Percentiles rank a stretch among this genome's conserved stretches.
These are phyloP conservation scores for Phytophthora chlamydospora DNA, from an alignment of 352 stramenopile species.

Conservation along the genomic window DNA sequence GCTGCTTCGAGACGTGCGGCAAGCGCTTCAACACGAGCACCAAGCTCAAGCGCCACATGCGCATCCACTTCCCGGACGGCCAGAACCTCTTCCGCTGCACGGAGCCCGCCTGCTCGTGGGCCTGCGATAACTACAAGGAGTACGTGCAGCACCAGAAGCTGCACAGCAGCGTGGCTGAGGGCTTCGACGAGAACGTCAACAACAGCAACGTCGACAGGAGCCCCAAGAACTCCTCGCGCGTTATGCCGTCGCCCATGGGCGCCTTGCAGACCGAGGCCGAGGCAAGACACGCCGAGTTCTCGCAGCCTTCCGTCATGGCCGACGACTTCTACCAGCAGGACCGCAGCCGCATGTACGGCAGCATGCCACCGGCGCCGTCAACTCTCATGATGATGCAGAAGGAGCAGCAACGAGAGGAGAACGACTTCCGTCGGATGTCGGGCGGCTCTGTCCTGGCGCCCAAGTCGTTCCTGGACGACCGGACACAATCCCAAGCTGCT, in stretches of 20 bases:
- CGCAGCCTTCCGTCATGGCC: conserved; percentile 12
- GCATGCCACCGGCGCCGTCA: conserved; percentile 9
- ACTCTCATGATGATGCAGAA: conserved; percentile 37
- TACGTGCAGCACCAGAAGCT: conserved; percentile 35
- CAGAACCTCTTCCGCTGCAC: conserved; percentile 66
- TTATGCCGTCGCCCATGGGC: conserved; percentile 20
- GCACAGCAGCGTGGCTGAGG: conserved; percentile 36
- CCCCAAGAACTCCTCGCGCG: conserved; percentile 2
- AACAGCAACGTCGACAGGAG: conserved; percentile 19
- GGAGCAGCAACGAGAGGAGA: conserved; percentile 39
- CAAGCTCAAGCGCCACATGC: conserved; percentile 91
- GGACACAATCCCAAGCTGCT: conserved; percentile 11
- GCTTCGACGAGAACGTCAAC: conserved; percentile 34
- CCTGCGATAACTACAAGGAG: conserved; percentile 16
- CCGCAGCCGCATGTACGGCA: conserved; percentile 32
- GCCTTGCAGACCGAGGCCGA: conserved; percentile 10
- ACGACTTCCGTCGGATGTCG: conserved; percentile 27
- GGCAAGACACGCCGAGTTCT: conserved; percentile 18
- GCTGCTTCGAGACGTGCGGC: conserved; percentile 73
- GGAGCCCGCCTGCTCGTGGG: conserved; percentile 5
- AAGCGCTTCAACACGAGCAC: conserved; percentile 91
- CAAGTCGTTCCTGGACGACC: conserved; percentile 50
- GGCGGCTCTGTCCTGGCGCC: conserved; percentile 1
- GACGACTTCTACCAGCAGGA: conserved; percentile 46
- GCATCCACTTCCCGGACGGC: conserved; percentile 84